phyloP scores from a whole-genome alignment of 2,329 filamentous ascomycete species.

The Stromatinia cepivora region DNA sequence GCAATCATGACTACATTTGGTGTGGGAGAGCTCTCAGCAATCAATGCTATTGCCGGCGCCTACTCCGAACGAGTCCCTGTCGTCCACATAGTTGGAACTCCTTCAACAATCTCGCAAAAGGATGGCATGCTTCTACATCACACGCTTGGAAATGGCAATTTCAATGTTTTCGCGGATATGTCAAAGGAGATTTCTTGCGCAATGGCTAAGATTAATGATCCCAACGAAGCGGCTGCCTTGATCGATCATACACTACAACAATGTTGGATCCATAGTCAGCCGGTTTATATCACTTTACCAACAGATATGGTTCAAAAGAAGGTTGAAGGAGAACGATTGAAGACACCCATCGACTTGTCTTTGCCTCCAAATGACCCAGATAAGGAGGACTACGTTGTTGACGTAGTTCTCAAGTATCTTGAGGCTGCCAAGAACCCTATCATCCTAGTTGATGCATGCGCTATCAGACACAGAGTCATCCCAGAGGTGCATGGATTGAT shows the following conservation, averaged over 20 bases:
- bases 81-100: conserved; percentile 61
- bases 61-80: conserved; percentile 72
- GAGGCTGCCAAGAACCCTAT: conserved; percentile 72
- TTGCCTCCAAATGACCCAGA: conserved; percentile 66
- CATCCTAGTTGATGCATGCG: conserved; percentile 80
- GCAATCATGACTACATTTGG: conserved; percentile 76
- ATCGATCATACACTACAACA: conserved; percentile 77
- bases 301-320: conserved; percentile 78
- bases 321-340: conserved; percentile 70
- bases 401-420: conserved; percentile 72
- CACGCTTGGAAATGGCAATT: conserved; percentile 76
- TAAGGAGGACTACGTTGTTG: conserved; percentile 79
- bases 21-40: conserved; percentile 70
- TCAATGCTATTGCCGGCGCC: conserved; percentile 73
- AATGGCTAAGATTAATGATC: conserved; percentile 68
- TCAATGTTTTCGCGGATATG: conserved; percentile 81
- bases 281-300: conserved; percentile 81
- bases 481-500: conserved; percentile 72
- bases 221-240: conserved; percentile 67
- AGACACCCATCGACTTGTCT: conserved; percentile 67
- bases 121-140: conserved; percentile 60
- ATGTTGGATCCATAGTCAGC: conserved; percentile 72
- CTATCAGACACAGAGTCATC: conserved; percentile 72
- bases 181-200: conserved; percentile 69
- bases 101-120: conserved; percentile 49